A percentile compares a stretch with the other conserved stretches of the same genome.
Evolutionary conservation across 164 flowering plant species (phyloP).

Genomic region (Magnolia sinica): DNA sequence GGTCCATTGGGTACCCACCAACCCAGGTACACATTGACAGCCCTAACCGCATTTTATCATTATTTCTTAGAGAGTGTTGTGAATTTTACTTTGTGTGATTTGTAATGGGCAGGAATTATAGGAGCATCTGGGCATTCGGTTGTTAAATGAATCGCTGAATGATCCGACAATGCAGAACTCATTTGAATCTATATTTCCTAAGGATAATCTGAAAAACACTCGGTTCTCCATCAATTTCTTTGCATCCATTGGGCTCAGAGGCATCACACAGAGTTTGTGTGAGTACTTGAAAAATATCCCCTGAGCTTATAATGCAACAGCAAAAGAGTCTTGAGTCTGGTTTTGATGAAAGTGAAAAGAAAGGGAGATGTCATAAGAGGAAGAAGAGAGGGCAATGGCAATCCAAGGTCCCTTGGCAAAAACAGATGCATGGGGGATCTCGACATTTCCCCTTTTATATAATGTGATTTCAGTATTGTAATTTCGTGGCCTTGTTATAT

Average conservation of each 20-base stretch:
- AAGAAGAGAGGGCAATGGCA: background rate
- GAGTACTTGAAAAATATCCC: conserved; percentile 79
- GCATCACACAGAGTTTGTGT: conserved; percentile 77
- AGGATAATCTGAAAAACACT: conserved; percentile 81
- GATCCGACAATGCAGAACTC: conserved; percentile 81
- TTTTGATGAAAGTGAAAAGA: conserved; percentile 30
- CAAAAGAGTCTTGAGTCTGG: conserved; percentile 39
- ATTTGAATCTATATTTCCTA: conserved; percentile 83
- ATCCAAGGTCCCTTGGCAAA: no score
- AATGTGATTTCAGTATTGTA: conserved; percentile 74
- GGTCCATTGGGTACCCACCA: background rate
- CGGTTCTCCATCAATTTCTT: conserved; percentile 84
- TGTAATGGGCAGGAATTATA: conserved; percentile 60
- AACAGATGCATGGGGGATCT: conserved; percentile 14
- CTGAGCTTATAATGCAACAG: conserved; percentile 75
- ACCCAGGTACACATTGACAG: no score
- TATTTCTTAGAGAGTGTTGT: no score
- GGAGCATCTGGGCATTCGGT: conserved; percentile 79
- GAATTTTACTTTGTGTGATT: no score
- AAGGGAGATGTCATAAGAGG: no score
- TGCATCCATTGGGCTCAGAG: conserved; percentile 93
- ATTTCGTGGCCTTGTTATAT: conserved; percentile 59
- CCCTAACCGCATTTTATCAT: no score
- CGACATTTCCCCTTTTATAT: no score
- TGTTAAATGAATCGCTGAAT: conserved; percentile 70